These are phyloP conservation scores for Candida xyloterini DNA, from an alignment of 805 yeast genomes.

Conservation along the genomic window DNA sequence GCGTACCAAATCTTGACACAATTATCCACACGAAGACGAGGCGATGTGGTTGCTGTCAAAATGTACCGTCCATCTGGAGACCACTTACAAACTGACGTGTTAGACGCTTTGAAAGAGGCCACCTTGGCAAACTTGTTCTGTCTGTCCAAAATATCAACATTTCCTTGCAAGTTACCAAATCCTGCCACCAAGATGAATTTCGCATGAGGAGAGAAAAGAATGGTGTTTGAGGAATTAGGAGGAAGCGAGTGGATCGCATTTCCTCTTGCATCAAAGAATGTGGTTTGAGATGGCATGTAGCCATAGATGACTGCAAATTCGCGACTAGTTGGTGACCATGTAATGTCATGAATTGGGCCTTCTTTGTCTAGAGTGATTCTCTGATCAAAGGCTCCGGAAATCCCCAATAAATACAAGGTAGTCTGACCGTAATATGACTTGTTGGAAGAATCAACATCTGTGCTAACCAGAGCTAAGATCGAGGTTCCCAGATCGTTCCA, in stretches of 20 bases:
- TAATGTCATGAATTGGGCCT: conserved; percentile 96
- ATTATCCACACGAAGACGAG: conserved; percentile 94
- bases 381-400: conserved; percentile 88
- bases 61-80: conserved; percentile 94
- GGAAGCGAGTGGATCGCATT: conserved; percentile 80
- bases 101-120: conserved; percentile 82
- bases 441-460: conserved; percentile 93
- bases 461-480: conserved; percentile 85
- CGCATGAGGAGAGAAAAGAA: conserved; percentile 91
- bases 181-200: conserved; percentile 91
- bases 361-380: conserved; percentile 84
- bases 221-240: conserved; percentile 83
- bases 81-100: conserved; percentile 97
- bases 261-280: conserved; percentile 93
- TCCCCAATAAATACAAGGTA: conserved; percentile 82
- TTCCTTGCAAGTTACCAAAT: conserved; percentile 96
- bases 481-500: conserved; percentile 98
- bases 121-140: conserved; percentile 78
- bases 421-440: conserved; percentile 97
- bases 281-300: conserved; percentile 94
- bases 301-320: conserved; percentile 98
- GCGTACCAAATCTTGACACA: conserved; percentile 93
- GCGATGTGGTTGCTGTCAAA: conserved; percentile 94
- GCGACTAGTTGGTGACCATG: conserved; percentile 95
- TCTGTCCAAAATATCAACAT: conserved; percentile 92